phyloP scores from a whole-genome alignment of 805 yeast genomes.

The Yamadazyma insecticola region DNA sequence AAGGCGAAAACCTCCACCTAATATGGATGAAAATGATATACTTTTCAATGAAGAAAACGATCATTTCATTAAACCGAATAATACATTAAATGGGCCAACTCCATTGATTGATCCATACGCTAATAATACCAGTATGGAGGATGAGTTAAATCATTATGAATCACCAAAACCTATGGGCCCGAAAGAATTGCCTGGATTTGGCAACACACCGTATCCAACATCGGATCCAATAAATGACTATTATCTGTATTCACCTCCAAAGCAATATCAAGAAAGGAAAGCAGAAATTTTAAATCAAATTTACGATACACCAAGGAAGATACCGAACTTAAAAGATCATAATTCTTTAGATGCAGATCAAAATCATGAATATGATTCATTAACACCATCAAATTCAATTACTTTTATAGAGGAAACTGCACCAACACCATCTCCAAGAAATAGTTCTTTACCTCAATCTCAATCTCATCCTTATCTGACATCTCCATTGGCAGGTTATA shows the following conservation, averaged over 20 bases:
- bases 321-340: conserved; percentile 7
- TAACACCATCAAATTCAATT: too few species aligned
- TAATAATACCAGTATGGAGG: too few species aligned
- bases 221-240: conserved; percentile 5
- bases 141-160: conserved; percentile 4
- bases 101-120: neutral
- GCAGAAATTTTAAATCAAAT: conserved; percentile 8
- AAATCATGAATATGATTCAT: too few species aligned
- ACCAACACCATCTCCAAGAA: neutral
- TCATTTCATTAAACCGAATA: too few species aligned
- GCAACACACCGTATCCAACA: conserved; percentile 11
- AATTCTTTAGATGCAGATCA: neutral
- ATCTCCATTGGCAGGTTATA: too few species aligned
- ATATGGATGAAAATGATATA: too few species aligned
- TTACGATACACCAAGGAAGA: conserved; percentile 8
- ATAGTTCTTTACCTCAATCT: neutral
- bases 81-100: neutral
- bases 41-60: too few species aligned
- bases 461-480: too few species aligned
- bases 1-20: conserved; percentile 28
- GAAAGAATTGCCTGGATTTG: conserved; percentile 32
- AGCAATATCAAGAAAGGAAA: conserved; percentile 2
- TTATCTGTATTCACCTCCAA: neutral
- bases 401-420: too few species aligned
- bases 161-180: conserved; percentile 38